Evolutionary conservation across 441 rosid species (phyloP).

Genomic region (Mallotus repandus): DNA sequence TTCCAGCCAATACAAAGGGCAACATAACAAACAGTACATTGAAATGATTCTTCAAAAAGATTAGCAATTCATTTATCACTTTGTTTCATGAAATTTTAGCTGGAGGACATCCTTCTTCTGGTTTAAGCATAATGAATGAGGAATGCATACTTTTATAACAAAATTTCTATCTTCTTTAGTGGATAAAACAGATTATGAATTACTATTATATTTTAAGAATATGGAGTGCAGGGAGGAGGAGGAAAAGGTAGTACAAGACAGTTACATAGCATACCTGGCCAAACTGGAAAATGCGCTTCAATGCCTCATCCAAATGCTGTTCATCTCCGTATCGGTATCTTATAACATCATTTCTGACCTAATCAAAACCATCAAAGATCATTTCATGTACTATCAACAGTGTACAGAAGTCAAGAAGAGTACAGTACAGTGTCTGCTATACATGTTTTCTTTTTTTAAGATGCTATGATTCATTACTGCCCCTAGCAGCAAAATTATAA

Average conservation of each 20-base stretch:
- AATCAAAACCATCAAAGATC: slow-evolving; percentile 32
- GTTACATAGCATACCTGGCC: slow-evolving; percentile 59
- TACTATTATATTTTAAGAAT: not conserved
- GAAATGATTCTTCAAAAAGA: not conserved
- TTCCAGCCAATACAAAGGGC: not conserved
- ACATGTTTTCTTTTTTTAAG: not conserved
- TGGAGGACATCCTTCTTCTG: not conserved
- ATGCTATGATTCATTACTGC: not conserved
- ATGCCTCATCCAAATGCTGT: slow-evolving; percentile 92
- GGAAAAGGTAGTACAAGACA: not conserved
- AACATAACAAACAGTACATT: not conserved
- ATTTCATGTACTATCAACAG: slow-evolving; percentile 6
- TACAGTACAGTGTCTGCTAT: not conserved
- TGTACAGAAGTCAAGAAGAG: too few relatives aligned
- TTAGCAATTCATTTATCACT: not conserved
- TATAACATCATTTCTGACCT: slow-evolving; percentile 89
- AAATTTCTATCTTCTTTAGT: not conserved
- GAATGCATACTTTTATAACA: not conserved
- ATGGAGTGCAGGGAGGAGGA: not conserved
- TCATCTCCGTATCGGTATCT: slow-evolving; percentile 95
- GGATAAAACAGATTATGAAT: not conserved
- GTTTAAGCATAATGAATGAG: not conserved
- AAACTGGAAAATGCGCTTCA: slow-evolving; percentile 85
- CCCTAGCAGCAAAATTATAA: not conserved
- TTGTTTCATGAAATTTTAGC: not conserved